Evolutionary conservation across 805 yeast species (phyloP).

Genomic region (Metschnikowia cerradonensis): DNA sequence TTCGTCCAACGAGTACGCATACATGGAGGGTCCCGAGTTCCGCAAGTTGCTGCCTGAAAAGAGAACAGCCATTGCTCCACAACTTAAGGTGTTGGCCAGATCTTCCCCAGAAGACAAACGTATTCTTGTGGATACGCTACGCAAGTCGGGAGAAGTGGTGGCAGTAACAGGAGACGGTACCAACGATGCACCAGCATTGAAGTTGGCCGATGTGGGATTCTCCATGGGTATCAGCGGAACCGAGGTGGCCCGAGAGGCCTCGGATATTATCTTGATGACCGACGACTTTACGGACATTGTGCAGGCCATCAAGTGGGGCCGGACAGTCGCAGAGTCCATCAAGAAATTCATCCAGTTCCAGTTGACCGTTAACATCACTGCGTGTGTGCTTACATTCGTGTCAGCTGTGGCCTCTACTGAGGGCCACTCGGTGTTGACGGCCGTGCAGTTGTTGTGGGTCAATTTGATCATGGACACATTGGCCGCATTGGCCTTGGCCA

Average conservation of each 20-base stretch:
- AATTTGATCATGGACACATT: slow-evolving; percentile 97
- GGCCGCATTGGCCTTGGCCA: slow-evolving; percentile 96
- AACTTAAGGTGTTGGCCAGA: slow-evolving; percentile 81
- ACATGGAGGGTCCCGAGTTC: slow-evolving; percentile 92
- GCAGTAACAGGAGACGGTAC: slow-evolving; percentile 99
- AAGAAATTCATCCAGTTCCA: slow-evolving; percentile 96
- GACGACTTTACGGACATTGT: slow-evolving; percentile 94
- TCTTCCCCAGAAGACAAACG: slow-evolving; percentile 96
- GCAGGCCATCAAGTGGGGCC: slow-evolving; percentile 97
- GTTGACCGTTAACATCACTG: slow-evolving; percentile 92
- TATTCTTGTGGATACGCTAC: slow-evolving; percentile 74
- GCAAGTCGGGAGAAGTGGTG: slow-evolving; percentile 82
- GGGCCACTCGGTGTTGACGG: slow-evolving; percentile 86
- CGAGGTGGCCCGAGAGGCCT: slow-evolving; percentile 97
- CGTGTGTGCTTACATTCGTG: slow-evolving; percentile 90
- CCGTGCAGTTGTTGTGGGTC: slow-evolving; percentile 96
- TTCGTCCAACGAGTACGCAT: slow-evolving; percentile 49
- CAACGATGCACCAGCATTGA: slow-evolving; percentile 96
- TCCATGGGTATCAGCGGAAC: slow-evolving; percentile 99
- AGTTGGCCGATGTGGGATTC: slow-evolving; percentile 95
- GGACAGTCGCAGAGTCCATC: slow-evolving; percentile 92
- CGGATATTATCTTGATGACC: slow-evolving; percentile 86
- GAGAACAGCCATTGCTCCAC: slow-evolving; percentile 61
- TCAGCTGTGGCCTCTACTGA: slow-evolving; percentile 83
- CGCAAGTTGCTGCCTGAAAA: slow-evolving; percentile 59